phyloP scores from a whole-genome alignment of 148 eudicot species.

The Hydrangea macrophylla region DNA sequence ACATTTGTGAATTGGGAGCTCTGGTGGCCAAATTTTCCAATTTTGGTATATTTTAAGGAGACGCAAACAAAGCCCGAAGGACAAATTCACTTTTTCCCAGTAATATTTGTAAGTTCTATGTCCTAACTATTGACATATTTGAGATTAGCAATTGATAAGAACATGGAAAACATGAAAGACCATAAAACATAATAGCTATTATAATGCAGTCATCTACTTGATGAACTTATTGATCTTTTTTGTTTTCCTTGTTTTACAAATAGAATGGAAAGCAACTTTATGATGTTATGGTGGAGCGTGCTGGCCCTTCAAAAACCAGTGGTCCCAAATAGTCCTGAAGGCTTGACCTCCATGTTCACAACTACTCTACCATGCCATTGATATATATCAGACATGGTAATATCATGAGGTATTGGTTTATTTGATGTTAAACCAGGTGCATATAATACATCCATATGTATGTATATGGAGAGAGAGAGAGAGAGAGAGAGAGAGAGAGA shows the following conservation, averaged over 20 bases:
- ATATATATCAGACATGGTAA: slow-evolving; percentile 3
- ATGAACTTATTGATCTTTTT: background rate
- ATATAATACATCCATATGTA: background rate
- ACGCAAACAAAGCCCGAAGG: slow-evolving; percentile 96
- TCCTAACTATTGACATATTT: background rate
- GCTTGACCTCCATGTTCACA: slow-evolving; percentile 1
- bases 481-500: background rate
- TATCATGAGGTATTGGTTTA: slow-evolving; percentile 2
- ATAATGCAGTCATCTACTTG: background rate
- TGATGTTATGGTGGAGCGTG: slow-evolving; percentile 90
- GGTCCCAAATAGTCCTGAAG: slow-evolving; percentile 39
- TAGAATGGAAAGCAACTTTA: slow-evolving; percentile 97
- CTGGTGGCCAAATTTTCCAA: slow-evolving; percentile 98
- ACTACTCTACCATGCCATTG: slow-evolving; percentile 1
- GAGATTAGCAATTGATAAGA: background rate
- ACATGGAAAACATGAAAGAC: background rate
- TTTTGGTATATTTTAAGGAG: slow-evolving; percentile 94
- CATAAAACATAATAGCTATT: background rate
- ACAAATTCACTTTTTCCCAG: slow-evolving; percentile 90
- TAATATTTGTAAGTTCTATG: slow-evolving; percentile 74
- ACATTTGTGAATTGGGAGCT: slow-evolving; percentile 95
- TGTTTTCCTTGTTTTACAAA: slow-evolving; percentile 18
- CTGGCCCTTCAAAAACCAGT: slow-evolving; percentile 87
- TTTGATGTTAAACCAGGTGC: background rate
- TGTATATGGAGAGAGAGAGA: no score